Percentiles rank a stretch among this genome's conserved stretches.
Conservation (phyloP, 2,329 filamentous ascomycete species). For the Neurospora crassa region DNA sequence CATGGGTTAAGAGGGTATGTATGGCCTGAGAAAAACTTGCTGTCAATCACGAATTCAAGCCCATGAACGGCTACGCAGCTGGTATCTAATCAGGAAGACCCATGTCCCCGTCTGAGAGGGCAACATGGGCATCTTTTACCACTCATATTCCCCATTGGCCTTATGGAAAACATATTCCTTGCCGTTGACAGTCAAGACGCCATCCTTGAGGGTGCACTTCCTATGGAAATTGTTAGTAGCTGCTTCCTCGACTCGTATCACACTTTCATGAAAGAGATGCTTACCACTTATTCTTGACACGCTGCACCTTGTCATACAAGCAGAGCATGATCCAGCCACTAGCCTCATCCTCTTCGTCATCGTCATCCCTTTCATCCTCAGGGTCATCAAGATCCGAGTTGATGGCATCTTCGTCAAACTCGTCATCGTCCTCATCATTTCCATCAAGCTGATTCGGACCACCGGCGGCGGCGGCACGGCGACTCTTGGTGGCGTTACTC, state of each 20-base stretch:
- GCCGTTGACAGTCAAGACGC: conserved; percentile 83
- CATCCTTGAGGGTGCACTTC: conserved; percentile 98
- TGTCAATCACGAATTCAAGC: neutral
- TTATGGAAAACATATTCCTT: conserved; percentile 99
- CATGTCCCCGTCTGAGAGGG: neutral
- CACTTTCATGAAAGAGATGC: conserved; percentile 17
- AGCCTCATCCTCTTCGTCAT: conserved; percentile 78
- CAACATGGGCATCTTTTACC: conserved; percentile 43
- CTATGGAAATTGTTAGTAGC: conserved; percentile 32
- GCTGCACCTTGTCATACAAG: conserved; percentile 98
- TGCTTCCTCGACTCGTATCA: neutral
- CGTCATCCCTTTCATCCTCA: conserved; percentile 74
- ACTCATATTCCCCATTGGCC: conserved; percentile 94
- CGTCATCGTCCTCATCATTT: conserved; percentile 46
- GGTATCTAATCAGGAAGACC: neutral
- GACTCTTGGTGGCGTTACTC: conserved; percentile 10
- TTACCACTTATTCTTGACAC: conserved; percentile 96
- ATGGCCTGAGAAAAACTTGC: neutral
- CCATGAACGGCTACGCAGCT: neutral
- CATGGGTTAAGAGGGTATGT: neutral
- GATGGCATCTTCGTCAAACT: conserved; percentile 86
- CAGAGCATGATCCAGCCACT: conserved; percentile 91
- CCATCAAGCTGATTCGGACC: conserved; percentile 50
- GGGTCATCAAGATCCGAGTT: conserved; percentile 97
- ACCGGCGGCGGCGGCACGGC: conserved; percentile 12